Conservation (phyloP, 768 basidiomycete species). For the Lactarius sp. region DNA sequence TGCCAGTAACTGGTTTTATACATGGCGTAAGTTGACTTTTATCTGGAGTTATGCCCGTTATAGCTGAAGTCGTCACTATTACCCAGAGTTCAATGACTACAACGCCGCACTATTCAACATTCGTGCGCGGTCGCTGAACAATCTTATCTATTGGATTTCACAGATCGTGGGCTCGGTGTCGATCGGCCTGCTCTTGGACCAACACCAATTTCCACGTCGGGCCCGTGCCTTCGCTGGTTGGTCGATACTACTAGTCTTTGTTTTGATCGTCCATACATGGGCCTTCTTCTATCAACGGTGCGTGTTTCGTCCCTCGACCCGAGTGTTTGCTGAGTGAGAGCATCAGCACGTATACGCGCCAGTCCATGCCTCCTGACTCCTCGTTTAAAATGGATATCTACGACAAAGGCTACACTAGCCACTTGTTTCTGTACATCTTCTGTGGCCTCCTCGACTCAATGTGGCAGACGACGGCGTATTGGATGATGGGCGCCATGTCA, state of each 20-base stretch:
- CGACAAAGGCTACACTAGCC: constrained; percentile 49
- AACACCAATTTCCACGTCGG: constrained; percentile 50
- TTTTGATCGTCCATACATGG: constrained; percentile 71
- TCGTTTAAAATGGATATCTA: constrained; percentile 52
- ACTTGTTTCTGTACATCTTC: constrained; percentile 61
- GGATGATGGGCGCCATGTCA: constrained; percentile 83
- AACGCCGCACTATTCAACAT: constrained; percentile 80
- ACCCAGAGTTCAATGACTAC: constrained; percentile 68
- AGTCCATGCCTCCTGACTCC: constrained; percentile 37
- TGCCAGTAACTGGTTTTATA: constrained; percentile 81
- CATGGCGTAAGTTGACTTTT: constrained; percentile 56
- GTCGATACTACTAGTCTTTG: constrained; percentile 54
- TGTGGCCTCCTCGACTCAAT: constrained; percentile 74
- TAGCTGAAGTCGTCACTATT: not conserved
- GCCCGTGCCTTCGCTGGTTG: constrained; percentile 69
- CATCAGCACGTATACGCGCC: constrained; percentile 55
- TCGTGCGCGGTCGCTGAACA: constrained; percentile 70
- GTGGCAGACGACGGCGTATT: constrained; percentile 83
- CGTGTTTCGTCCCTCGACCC: constrained; percentile 16
- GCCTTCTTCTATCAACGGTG: constrained; percentile 72
- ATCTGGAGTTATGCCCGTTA: not conserved
- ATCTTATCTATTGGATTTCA: constrained; percentile 72
- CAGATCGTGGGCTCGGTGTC: constrained; percentile 72
- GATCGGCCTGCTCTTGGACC: constrained; percentile 69
- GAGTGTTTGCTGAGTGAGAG: constrained; percentile 18